Conservation (phyloP, 805 yeast species). For the Myxozyma neotropica region DNA sequence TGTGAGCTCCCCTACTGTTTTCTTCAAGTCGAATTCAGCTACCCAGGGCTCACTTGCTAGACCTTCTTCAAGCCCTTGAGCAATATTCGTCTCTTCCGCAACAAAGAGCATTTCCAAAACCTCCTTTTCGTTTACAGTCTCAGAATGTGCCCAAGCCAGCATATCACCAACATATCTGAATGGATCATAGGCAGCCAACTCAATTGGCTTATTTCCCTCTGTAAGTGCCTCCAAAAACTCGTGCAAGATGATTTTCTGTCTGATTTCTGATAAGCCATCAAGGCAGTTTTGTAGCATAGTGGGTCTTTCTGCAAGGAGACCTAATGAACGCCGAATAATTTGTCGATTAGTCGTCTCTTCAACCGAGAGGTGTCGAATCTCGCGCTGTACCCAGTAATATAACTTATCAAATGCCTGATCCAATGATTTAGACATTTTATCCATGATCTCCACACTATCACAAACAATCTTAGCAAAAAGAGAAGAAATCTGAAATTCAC, state of each 20-base stretch:
- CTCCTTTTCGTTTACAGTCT: constrained; percentile 86
- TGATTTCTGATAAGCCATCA: constrained; percentile 63
- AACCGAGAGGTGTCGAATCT: constrained; percentile 31
- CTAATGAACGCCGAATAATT: constrained; percentile 34
- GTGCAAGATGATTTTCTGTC: constrained; percentile 63
- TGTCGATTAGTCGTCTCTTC: constrained; percentile 35
- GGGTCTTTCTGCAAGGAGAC: constrained; percentile 44
- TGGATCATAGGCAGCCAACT: constrained; percentile 75
- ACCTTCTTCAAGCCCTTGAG: constrained; percentile 32
- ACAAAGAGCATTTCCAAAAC: constrained; percentile 65
- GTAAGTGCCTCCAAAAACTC: constrained; percentile 58
- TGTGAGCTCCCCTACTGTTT: constrained; percentile 45
- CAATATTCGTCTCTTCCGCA: constrained; percentile 39
- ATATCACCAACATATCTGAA: constrained; percentile 82
- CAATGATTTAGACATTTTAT: constrained; percentile 55
- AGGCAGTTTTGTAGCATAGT: constrained; percentile 59
- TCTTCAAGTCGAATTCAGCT: constrained; percentile 39
- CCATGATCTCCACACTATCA: constrained; percentile 54
- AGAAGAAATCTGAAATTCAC: background rate
- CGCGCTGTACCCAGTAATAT: constrained; percentile 46
- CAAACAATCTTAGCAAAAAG: background rate
- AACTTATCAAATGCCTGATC: constrained; percentile 59
- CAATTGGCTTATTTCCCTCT: constrained; percentile 52
- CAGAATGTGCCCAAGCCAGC: constrained; percentile 82
- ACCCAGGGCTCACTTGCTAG: constrained; percentile 37